Base-by-base conservation (phyloP, 1,139 yeast species). In the Yamadazyma sp. region DNA sequence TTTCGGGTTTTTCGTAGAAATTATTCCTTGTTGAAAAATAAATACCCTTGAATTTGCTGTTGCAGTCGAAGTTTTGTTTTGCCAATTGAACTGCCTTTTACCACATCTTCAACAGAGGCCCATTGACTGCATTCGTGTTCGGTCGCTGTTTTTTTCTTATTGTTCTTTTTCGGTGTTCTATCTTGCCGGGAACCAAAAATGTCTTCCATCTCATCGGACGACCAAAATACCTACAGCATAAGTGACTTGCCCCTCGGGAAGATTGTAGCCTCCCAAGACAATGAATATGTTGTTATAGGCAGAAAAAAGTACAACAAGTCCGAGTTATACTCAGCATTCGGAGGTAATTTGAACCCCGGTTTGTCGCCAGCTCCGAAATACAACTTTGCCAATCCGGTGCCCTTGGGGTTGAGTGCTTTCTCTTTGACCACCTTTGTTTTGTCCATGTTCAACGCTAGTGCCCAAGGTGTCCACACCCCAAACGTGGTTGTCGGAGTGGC, bases 371-470 rank as follows among this genome's bases (percentile, higher is more conserved):
- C 42, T 36, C 64, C 69, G 8, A 45, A 50, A 12, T 46, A 60
- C 39, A 46, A 55, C 30, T 60, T 71, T 43, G 83, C 75, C 27
- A 79, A 80, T 49, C 84, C 86, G 0, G 79, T 78, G 22, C 84
- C 87, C 4, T 60, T 79, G 45, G 85, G 84, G 2, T 65, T 80
- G 42, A 65, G 75, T 33, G 81, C 79, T 1, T 79, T 77, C 57
- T 68, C 76, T 22, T 50, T 73, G 45, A 68, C 77, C 17, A 75
- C 82, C 1, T 70, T 79, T 50, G 65, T 69, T 5, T 59, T 73
- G 40, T 68, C 75, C 2, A 65, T 78, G 53, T 55, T 45, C 42
- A 69, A 69, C 44, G 67, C 71, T 18, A 58, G 54, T 38, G 75
- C 75, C 27, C 58, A 59, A 58, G 75, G 74, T 15, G 56, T 71